A percentile compares a stretch with the other conserved stretches of the same genome.
Conservation (phyloP, 176 grass and related monocot species). For the Juncus effusus region DNA sequence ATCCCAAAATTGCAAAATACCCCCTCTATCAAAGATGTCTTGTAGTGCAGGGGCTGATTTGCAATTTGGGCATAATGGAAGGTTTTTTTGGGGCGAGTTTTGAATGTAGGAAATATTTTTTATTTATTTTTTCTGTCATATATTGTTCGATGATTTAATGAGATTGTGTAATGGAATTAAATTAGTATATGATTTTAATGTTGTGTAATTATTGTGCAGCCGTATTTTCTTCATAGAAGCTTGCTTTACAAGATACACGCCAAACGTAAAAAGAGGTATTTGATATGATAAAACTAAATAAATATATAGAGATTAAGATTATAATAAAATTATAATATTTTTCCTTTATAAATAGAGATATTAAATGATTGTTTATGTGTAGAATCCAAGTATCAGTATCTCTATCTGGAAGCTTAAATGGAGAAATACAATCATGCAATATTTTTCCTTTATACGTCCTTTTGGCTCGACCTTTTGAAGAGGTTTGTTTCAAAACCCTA, state of each 20-base stretch:
- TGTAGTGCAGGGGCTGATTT: no score
- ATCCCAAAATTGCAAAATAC: no score
- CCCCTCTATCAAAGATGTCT: no score
- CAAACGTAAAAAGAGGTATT: slow-evolving; percentile 70
- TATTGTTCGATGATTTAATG: no score
- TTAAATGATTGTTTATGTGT: slow-evolving; percentile 24
- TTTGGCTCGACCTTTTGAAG: slow-evolving; percentile 48
- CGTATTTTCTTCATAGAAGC: slow-evolving; percentile 71
- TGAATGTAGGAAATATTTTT: no score
- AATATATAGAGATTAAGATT: no score
- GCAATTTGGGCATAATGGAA: no score
- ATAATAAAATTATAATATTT: no score
- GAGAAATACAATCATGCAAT: slow-evolving; percentile 36
- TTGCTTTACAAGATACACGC: slow-evolving; percentile 72
- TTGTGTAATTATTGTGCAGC: slow-evolving; percentile 46
- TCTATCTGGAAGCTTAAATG: slow-evolving; percentile 41
- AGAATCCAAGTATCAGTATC: slow-evolving; percentile 76
- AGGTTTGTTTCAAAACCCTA: slow-evolving; percentile 38
- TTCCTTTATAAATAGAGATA: neutral
- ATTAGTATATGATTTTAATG: slow-evolving; percentile 10
- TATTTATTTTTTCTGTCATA: no score
- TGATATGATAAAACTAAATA: no score
- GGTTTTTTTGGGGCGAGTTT: no score
- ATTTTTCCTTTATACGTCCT: slow-evolving; percentile 79
- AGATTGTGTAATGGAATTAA: no score